phyloP scores from a whole-genome alignment of 768 basidiomycete genomes.

The Lactarius hatsudake region DNA sequence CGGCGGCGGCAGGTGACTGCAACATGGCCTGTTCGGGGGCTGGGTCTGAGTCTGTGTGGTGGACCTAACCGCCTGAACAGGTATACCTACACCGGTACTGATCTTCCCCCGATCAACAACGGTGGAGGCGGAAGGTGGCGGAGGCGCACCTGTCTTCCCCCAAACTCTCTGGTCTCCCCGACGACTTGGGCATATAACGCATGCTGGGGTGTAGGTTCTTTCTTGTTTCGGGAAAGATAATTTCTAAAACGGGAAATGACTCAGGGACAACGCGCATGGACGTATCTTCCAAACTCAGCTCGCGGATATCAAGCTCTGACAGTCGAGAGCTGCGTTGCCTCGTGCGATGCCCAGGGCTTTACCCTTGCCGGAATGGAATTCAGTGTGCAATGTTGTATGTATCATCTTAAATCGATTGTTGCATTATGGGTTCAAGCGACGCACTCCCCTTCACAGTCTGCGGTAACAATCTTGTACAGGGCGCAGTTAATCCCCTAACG shows the following conservation, averaged over 20 bases:
- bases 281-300: conserved; percentile 52
- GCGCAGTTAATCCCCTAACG: conserved; percentile 50
- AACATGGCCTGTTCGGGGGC: conserved; percentile 66
- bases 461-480: conserved; percentile 60
- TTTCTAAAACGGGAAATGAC: conserved; percentile 7
- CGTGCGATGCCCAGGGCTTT: conserved; percentile 55
- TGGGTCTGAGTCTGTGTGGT: conserved; percentile 63
- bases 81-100: conserved; percentile 67
- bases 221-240: not conserved
- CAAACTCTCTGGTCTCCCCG: conserved; percentile 13
- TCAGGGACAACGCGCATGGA: conserved; percentile 58
- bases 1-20: conserved; percentile 52
- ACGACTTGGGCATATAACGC: conserved; percentile 26
- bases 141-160: conserved; percentile 23
- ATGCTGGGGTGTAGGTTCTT: conserved; percentile 50
- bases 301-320: conserved; percentile 45
- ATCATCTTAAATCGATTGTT: not conserved
- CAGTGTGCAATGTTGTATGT: conserved; percentile 48
- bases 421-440: conserved; percentile 3
- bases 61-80: conserved; percentile 64
- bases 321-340: conserved; percentile 57
- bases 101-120: conserved; percentile 36
- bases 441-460: conserved; percentile 49
- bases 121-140: conserved; percentile 36
- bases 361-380: conserved; percentile 73